Evolutionary conservation across 208 protist species (phyloP), one percentile per base, ranked within the genome.

Genomic region (Trypanosoma scelopori): DNA sequence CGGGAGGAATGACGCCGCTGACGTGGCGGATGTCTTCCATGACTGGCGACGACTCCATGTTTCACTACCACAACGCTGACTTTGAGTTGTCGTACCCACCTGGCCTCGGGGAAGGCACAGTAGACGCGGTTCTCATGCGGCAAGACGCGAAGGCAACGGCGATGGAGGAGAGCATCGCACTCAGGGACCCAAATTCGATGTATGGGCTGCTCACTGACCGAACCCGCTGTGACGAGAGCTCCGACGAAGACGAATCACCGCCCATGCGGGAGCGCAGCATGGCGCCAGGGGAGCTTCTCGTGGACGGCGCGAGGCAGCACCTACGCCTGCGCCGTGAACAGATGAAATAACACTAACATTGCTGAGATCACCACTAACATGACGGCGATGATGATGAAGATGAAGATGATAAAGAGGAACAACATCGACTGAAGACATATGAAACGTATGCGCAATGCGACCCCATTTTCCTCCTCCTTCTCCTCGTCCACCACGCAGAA

Each of bases 241-340:
- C 23, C 37, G 68, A 47, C 18, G 41, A 45, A 28, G 37, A 43
- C 13, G 30, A 52, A 22, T 87, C 77, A 18, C 81, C 77, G 43
- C 81, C 81, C 12, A 5, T 81, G 60, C 73, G 77, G 37, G 81
- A 87, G 45, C 65, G 81, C 20, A 84, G 77, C 64, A 66, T 87
- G 77, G 73, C 77, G 18, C 77, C 77, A 0, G 67, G 66, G 20
- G 81, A 87, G 61, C 37, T 87, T 30, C 20, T 65, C 41, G 59
- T 28, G 7, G 59, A 65, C 42, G 16, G 53, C 9, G 59, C 53
- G 13, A 50, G 37, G 22, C 50, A 35, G 4, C n/a, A 55, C 22
- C 11, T 27, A 25, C 56, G 35, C 5, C 52, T 43, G 45, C 57
- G 71, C 45, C 56, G 27, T 35, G 46, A 65, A 55, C 46, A 47